A percentile compares a stretch with the other conserved stretches of the same genome.
phyloP scores from a whole-genome alignment of 2,329 filamentous ascomycete species.

The Epichloe sp. region DNA sequence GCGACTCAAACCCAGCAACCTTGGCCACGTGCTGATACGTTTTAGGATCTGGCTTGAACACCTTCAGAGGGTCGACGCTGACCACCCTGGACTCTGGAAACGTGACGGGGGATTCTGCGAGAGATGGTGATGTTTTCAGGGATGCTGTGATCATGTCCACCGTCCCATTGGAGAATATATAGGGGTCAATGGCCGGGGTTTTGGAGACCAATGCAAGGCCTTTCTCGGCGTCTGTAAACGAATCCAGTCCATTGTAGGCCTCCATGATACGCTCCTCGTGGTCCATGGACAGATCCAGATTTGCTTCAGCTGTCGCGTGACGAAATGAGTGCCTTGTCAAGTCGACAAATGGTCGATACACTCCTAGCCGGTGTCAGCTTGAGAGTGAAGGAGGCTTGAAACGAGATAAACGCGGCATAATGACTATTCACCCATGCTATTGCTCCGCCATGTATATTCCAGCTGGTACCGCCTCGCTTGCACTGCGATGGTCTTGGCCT shows the following conservation, averaged over 20 bases:
- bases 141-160: conserved; percentile 48
- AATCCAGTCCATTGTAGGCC: conserved; percentile 49
- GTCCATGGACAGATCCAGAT: conserved; percentile 27
- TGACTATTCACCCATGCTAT: conserved; percentile 51
- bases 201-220: conserved; percentile 35
- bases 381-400: too few relatives aligned
- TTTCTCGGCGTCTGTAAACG: conserved; percentile 49
- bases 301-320: conserved; percentile 50
- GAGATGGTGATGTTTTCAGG: conserved; percentile 40
- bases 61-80: conserved; percentile 44
- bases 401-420: neutral
- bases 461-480: conserved; percentile 58
- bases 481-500: conserved; percentile 41
- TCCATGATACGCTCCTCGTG: conserved; percentile 41
- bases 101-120: conserved; percentile 29
- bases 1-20: conserved; percentile 31
- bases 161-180: conserved; percentile 62
- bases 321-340: conserved; percentile 35
- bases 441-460: conserved; percentile 66
- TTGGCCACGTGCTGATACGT: conserved; percentile 48
- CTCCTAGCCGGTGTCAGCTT: conserved; percentile 25
- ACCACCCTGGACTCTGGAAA: conserved; percentile 24
- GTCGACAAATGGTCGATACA: conserved; percentile 33
- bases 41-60: conserved; percentile 52
- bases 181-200: conserved; percentile 28